These are phyloP conservation scores for Calonectria multiphialidica DNA, from an alignment of 2,329 filamentous ascomycete species.

Conservation along the genomic window DNA sequence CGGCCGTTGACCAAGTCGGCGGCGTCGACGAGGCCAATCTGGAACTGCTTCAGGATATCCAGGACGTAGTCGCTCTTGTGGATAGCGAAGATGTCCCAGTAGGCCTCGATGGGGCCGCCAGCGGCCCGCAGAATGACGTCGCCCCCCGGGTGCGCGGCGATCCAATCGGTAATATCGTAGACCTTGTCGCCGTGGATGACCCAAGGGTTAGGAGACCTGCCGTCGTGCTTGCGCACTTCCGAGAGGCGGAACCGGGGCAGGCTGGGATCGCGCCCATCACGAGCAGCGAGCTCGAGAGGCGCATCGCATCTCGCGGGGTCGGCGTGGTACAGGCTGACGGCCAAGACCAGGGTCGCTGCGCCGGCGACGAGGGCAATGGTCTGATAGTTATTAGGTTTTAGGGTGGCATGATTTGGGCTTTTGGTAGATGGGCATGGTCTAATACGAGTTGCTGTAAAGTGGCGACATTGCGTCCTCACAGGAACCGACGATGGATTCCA, in stretches of 20 bases:
- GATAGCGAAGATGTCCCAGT: slow-evolving; percentile 79
- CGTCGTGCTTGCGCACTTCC: slow-evolving; percentile 66
- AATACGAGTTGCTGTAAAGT: slow-evolving; percentile 15
- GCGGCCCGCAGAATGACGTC: slow-evolving; percentile 76
- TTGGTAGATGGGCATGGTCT: slow-evolving; percentile 3
- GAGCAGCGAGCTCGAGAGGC: neutral
- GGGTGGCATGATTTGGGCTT: slow-evolving; percentile 4
- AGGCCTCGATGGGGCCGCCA: slow-evolving; percentile 73
- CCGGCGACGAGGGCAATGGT: slow-evolving; percentile 27
- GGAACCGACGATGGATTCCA: slow-evolving; percentile 19
- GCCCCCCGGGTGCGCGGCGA: slow-evolving; percentile 74
- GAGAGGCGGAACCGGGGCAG: slow-evolving; percentile 63
- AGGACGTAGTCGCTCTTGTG: slow-evolving; percentile 75
- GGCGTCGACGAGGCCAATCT: slow-evolving; percentile 71
- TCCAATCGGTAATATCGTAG: slow-evolving; percentile 79
- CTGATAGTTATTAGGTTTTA: slow-evolving; percentile 3
- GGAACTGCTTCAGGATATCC: slow-evolving; percentile 74
- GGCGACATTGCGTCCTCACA: slow-evolving; percentile 25
- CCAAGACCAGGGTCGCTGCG: slow-evolving; percentile 34
- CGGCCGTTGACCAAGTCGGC: slow-evolving; percentile 70
- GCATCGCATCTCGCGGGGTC: slow-evolving; percentile 37
- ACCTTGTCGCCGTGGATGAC: slow-evolving; percentile 73
- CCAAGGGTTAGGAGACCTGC: slow-evolving; percentile 68
- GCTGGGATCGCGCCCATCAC: slow-evolving; percentile 51
- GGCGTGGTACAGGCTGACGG: slow-evolving; percentile 32